These are phyloP conservation scores for Hylodesmum podocarpum DNA, from an alignment of 306 rosid species.

Conservation along the genomic window DNA sequence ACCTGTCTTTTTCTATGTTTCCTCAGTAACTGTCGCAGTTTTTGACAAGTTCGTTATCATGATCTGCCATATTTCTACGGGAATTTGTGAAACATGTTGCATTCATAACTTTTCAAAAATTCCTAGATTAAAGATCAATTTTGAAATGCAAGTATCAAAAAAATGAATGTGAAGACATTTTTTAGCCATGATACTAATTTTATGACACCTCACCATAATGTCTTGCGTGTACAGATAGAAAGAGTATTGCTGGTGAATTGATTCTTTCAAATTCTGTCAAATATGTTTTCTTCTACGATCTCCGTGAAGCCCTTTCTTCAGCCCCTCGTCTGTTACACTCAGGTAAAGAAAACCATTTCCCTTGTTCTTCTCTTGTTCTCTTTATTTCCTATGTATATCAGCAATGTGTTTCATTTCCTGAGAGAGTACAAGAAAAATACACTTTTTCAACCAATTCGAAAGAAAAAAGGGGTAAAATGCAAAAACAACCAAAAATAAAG, in stretches of 20 bases:
- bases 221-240: not conserved
- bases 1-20: not conserved
- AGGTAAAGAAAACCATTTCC: no score
- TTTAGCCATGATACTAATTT: not conserved
- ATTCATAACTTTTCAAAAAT: not conserved
- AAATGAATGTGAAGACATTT: not conserved
- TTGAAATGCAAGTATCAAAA: not conserved
- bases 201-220: not conserved
- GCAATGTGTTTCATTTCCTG: no score
- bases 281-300: slow-evolving; percentile 40
- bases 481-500: not conserved
- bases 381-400: no score
- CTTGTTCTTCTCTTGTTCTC: no score
- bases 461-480: not conserved
- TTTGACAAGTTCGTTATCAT: not conserved
- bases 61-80: not conserved
- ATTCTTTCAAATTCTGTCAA: not conserved
- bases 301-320: slow-evolving; percentile 22
- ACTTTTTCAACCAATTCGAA: no score
- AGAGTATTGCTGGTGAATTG: not conserved
- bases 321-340: slow-evolving; percentile 7
- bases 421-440: no score
- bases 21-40: not conserved
- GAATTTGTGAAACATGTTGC: slow-evolving; percentile 7
- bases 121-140: not conserved